Evolutionary conservation across 2,329 filamentous ascomycete species (phyloP), one percentile per base, ranked within the genome.

Genomic region (Phoma herbarum): DNA sequence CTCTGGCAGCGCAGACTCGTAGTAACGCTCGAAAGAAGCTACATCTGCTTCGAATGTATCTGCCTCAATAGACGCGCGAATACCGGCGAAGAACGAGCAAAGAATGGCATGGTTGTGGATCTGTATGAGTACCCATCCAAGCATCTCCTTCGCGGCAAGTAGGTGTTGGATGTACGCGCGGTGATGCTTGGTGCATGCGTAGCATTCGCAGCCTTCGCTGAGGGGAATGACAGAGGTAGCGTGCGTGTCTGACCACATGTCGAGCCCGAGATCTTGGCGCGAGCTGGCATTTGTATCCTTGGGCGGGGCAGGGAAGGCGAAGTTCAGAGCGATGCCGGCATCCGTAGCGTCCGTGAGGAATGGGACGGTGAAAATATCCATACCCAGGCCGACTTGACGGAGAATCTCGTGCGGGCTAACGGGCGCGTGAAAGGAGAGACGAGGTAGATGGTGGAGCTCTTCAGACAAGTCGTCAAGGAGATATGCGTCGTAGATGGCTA

Each of bases 51-150:
- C 84, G 62, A 85, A 89, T 18, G 79, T 85, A 7, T 79, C 82
- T 0, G 75, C 75, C 31, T 76, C 75, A 16, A 98, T 88, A 54
- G 87, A 87, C 1, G 77, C 73, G 20, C 94, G 87, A 7, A 97
- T 81, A 0, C 82, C 85, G 0, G 80, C 76, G 75, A 98, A 97
- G 80, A 98, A 97, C 0, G 79, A 70, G 44, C 86, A 84, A 52
- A 96, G 77, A 8, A 90, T 79, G 60, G 88, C 84, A 74, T 96
- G 88, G 75, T 99, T 99, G 79, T 99, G 95, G 3, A 97, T 84
- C 75, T 98, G 94, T 8, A 99, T 83, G 8, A 99, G 83, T 0
- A 90, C 91, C 95, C 95, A 99, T 23, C 90, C 94, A 4, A 97
- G 86, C 95, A 99, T 98, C 78, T 99, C 95, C 72, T 93, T 96